These are phyloP conservation scores for Alternaria conjuncta DNA, from an alignment of 2,329 filamentous ascomycete genomes.

Conservation along the genomic window DNA sequence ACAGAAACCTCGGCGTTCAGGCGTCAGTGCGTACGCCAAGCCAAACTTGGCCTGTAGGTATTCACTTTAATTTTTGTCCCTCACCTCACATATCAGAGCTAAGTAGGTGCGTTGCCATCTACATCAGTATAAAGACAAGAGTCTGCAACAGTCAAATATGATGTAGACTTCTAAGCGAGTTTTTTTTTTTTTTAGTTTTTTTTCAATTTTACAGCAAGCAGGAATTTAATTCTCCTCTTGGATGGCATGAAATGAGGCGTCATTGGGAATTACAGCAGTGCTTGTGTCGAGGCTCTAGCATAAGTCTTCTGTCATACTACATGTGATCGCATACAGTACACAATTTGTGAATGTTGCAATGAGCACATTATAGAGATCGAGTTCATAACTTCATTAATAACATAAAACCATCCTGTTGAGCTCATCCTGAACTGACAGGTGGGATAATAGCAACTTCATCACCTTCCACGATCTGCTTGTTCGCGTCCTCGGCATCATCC, in stretches of 20 bases:
- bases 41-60: background rate
- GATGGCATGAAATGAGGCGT: background rate
- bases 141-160: background rate
- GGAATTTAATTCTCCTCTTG: background rate
- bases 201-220: background rate
- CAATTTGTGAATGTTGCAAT: background rate
- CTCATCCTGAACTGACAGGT: slow-evolving; percentile 77
- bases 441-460: slow-evolving; percentile 90
- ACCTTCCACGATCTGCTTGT: slow-evolving; percentile 67
- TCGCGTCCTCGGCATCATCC: slow-evolving; percentile 53
- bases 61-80: background rate
- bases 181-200: rapidly evolving
- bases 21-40: background rate
- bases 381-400: background rate
- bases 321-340: background rate
- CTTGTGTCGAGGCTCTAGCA: background rate
- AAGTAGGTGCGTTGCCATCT: background rate
- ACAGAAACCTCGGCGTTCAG: background rate
- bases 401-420: background rate
- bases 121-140: background rate
- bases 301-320: background rate
- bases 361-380: background rate
- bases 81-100: background rate
- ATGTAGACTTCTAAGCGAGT: background rate
- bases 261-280: background rate